These are phyloP conservation scores for Blumeria hordei DNA, from an alignment of 2,329 filamentous ascomycete genomes.

Conservation along the genomic window DNA sequence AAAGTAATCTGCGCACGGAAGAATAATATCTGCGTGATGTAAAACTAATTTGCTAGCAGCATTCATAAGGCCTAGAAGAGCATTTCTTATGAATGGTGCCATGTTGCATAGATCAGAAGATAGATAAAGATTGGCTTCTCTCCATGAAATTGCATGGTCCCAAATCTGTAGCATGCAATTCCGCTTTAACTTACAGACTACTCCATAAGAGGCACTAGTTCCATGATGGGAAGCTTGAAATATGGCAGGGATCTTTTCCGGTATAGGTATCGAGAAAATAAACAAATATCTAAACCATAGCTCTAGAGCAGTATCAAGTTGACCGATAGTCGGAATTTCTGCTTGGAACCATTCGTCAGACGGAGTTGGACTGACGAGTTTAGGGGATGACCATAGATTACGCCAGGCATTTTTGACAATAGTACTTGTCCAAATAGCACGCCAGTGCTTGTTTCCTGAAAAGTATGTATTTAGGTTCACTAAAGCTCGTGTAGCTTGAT, in stretches of 20 bases:
- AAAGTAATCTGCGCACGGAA: conserved; percentile 35
- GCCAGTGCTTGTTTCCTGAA: conserved; percentile 20
- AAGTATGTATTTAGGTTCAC: conserved; percentile 14
- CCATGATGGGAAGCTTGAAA: conserved; percentile 40
- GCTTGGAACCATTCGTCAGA: conserved; percentile 21
- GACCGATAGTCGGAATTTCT: conserved; percentile 21
- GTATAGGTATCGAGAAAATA: conserved; percentile 23
- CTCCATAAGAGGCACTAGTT: conserved; percentile 33
- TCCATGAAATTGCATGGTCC: conserved; percentile 38
- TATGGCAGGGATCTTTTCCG: conserved; percentile 22
- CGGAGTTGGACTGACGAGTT: conserved; percentile 18
- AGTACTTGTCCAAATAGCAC: conserved; percentile 22
- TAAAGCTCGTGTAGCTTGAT: conserved; percentile 14
- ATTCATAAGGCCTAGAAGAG: conserved; percentile 10
- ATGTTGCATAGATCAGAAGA: conserved; percentile 11
- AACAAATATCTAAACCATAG: conserved; percentile 23
- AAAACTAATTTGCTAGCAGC: conserved; percentile 9
- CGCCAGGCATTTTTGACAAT: conserved; percentile 22
- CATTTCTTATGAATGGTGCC: conserved; percentile 12
- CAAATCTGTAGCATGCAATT: conserved; percentile 35
- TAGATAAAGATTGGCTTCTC: conserved; percentile 19
- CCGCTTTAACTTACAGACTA: conserved; percentile 35
- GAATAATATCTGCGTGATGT: conserved; percentile 32
- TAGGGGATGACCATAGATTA: conserved; percentile 21
- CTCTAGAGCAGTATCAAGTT: conserved; percentile 22